Conservation (phyloP, 2,329 filamentous ascomycete species). For the Ustilaginoidea virens region DNA sequence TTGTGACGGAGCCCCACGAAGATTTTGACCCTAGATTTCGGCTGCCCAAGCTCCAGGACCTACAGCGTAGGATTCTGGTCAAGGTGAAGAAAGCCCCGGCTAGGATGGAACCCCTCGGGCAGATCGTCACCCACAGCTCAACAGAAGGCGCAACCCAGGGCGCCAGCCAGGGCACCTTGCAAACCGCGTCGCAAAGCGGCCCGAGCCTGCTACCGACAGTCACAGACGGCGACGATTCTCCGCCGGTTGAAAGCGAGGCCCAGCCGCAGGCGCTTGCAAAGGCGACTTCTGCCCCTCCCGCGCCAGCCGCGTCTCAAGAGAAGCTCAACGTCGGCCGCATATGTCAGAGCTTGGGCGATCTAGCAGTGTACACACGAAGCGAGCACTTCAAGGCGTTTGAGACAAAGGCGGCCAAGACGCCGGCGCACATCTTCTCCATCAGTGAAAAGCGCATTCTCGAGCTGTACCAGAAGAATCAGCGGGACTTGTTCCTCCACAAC, state of each 20-base stretch:
- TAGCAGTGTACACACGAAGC: conserved; percentile 78
- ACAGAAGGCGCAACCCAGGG: no score
- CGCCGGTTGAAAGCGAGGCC: conserved; percentile 28
- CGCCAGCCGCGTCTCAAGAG: conserved; percentile 5
- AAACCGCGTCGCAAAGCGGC: conserved; percentile 1
- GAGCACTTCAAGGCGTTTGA: conserved; percentile 64
- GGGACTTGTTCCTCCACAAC: conserved; percentile 76
- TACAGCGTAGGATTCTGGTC: conserved; percentile 68
- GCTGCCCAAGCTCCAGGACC: conserved; percentile 54
- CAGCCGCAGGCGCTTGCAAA: conserved; percentile 5
- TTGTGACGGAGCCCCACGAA: conserved; percentile 46
- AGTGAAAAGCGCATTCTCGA: conserved; percentile 60
- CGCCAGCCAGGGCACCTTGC: not conserved
- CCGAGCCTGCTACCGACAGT: conserved; percentile 15
- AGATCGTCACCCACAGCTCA: no score
- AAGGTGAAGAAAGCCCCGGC: conserved; percentile 54
- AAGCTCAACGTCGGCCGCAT: conserved; percentile 41
- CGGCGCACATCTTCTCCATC: conserved; percentile 71
- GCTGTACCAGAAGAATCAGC: conserved; percentile 44
- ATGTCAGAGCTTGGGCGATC: conserved; percentile 51
- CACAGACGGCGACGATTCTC: conserved; percentile 21
- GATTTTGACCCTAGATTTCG: conserved; percentile 34
- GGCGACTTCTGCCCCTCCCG: conserved; percentile 1
- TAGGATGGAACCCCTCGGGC: conserved; percentile 14
- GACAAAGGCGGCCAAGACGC: conserved; percentile 43